Evolutionary conservation across 2,329 filamentous ascomycete genomes (phyloP), one percentile per base, ranked within the genome.

Genomic region (Cylindrodendrum hubeiense): DNA sequence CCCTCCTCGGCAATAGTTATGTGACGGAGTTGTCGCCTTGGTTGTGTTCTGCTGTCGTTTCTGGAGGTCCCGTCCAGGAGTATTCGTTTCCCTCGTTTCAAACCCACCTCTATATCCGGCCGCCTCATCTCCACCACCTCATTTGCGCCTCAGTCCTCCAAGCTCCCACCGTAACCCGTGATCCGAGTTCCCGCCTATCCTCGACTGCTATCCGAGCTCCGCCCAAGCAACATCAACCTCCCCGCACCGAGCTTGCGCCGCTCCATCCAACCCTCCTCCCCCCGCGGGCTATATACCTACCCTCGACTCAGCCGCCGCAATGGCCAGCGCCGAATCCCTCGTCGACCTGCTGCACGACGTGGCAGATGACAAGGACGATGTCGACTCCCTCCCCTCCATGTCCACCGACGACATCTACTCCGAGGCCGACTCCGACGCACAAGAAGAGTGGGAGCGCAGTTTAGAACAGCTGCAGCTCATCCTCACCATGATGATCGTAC

Each of bases 371-470:
- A 81, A 85, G 63, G 70, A 89, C 70, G 88, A 90, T 6, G 75
- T 91, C 72, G 88, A 90, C 77, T 90, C 89, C 58, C 84, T 92
- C 22, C 89, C 90, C 22, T 91, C 90, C 59, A 82, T 86, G 51
- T 86, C 86, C 19, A 87, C 84, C 68, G 86, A 86, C 54, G 89
- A 91, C 37, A 74, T 82, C 54, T 84, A 84, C 70, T 84, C 83
- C 33, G 89, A 91, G 53, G 84, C 86, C 65, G 85, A 91, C 65
- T 94, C 92, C 41, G 95, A 98, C 77, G 96, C 96, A 10, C 95
- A 99, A 80, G 88, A 89, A 66, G 95, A 99, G 82, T 99, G 96
- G 96, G 92, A 95, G 74, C 93, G 95, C 75, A 97, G 93, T 74
- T 83, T 99, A 68, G 93, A 98, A 80, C 96, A 99, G 82, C 82